Conservation (phyloP, 1,284 basidiomycete genomes). For the Gyrodon tennesseensis region DNA sequence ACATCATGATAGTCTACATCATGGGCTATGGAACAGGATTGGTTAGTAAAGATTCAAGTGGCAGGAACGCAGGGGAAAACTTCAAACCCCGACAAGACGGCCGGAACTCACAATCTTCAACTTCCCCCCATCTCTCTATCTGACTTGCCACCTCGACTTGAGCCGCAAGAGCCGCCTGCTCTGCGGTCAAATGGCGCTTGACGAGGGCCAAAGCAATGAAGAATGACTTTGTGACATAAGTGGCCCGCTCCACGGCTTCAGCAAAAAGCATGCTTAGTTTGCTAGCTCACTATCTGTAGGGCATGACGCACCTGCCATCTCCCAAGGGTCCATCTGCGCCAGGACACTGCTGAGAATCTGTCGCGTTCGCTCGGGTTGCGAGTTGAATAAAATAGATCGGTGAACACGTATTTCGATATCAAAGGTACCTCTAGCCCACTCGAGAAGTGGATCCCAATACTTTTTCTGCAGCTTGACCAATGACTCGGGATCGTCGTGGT, state of each 20-base stretch:
- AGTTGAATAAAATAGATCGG: constrained; percentile 65
- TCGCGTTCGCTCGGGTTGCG: constrained; percentile 70
- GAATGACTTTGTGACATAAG: constrained; percentile 91
- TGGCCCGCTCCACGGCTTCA: constrained; percentile 88
- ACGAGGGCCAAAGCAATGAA: constrained; percentile 86
- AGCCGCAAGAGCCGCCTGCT: constrained; percentile 82
- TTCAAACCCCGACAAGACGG: constrained; percentile 12
- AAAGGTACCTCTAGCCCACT: constrained; percentile 73
- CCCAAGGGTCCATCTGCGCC: constrained; percentile 71
- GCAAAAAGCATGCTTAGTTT: constrained; percentile 5
- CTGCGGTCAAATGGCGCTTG: constrained; percentile 70
- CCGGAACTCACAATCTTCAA: constrained; percentile 87
- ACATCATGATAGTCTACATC: constrained; percentile 97
- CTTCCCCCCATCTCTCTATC: constrained; percentile 97
- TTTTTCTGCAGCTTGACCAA: constrained; percentile 80
- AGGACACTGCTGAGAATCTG: constrained; percentile 61
- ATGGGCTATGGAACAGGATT: constrained; percentile 61
- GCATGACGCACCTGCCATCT: constrained; percentile 73
- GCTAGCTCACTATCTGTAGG: background rate
- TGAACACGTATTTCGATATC: constrained; percentile 67
- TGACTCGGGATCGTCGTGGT: constrained; percentile 71
- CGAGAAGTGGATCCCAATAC: constrained; percentile 88
- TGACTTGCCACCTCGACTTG: constrained; percentile 96
- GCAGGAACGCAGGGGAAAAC: constrained; percentile 6
- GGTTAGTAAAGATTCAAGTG: constrained; percentile 25